Percentiles rank a stretch among this genome's conserved stretches.
These are phyloP conservation scores for Annulohypoxylon maeteangense DNA, from an alignment of 495 filamentous ascomycete species.

Conservation along the genomic window DNA sequence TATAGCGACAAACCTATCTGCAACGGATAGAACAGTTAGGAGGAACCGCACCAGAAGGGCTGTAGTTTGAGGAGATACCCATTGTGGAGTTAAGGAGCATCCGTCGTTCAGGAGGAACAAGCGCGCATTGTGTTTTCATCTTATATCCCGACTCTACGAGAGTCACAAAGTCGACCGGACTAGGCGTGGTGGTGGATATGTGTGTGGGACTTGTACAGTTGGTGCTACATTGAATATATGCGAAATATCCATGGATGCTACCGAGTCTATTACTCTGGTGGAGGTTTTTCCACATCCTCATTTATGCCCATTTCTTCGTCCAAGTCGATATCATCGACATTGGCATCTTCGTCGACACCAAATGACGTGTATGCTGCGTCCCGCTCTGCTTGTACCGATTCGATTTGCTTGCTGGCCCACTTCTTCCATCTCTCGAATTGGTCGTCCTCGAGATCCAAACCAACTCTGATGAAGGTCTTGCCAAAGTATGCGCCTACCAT, in stretches of 20 bases:
- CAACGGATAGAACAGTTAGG: conserved; percentile 33
- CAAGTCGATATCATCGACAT: conserved; percentile 15
- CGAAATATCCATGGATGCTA: neutral
- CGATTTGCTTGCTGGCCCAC: conserved; percentile 71
- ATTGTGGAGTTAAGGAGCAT: conserved; percentile 16
- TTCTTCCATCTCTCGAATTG: conserved; percentile 82
- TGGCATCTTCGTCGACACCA: conserved; percentile 45
- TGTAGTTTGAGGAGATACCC: conserved; percentile 21
- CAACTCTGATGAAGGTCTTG: conserved; percentile 73
- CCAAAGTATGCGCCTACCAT: conserved; percentile 88
- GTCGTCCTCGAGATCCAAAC: conserved; percentile 83
- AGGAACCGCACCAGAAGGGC: conserved; percentile 17
- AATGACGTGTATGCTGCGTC: conserved; percentile 60
- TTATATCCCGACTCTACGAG: conserved; percentile 11
- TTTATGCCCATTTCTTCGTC: conserved; percentile 23
- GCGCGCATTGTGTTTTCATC: conserved; percentile 4
- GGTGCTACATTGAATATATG: conserved; percentile 38
- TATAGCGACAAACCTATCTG: conserved; percentile 37
- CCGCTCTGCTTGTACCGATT: conserved; percentile 55
- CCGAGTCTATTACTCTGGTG: neutral
- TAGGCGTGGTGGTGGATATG: conserved; percentile 13
- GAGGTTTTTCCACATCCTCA: neutral
- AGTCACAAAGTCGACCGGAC: conserved; percentile 11
- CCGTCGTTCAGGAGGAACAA: conserved; percentile 13
- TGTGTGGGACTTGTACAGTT: conserved; percentile 39